A percentile compares a stretch with the other conserved stretches of the same genome.
Conservation (phyloP, 2,329 filamentous ascomycete genomes). For the Fusarium algeriense region DNA sequence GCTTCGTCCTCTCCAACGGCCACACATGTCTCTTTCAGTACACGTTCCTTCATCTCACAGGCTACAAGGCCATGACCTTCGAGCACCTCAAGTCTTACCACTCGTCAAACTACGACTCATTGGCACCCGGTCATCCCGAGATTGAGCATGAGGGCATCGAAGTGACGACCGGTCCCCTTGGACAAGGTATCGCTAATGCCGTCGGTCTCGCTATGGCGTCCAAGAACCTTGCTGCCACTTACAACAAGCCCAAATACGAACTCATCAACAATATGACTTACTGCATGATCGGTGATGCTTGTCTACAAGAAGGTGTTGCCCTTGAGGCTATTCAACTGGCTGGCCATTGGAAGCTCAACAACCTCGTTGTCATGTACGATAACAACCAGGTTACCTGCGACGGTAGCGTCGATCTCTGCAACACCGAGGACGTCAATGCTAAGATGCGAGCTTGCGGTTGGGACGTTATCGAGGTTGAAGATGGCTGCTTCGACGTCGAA, state of each 20-base stretch:
- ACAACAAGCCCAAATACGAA: conserved; percentile 63
- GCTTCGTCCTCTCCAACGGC: conserved; percentile 73
- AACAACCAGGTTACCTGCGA: conserved; percentile 73
- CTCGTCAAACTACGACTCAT: conserved; percentile 57
- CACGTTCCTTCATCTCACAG: conserved; percentile 64
- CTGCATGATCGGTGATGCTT: conserved; percentile 70
- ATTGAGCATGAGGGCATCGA: conserved; percentile 69
- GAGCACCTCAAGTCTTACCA: conserved; percentile 69
- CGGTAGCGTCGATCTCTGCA: conserved; percentile 64
- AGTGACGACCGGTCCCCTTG: conserved; percentile 70
- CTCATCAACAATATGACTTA: conserved; percentile 65
- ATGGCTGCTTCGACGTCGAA: conserved; percentile 64
- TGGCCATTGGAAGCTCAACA: conserved; percentile 67
- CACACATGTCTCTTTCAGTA: conserved; percentile 69
- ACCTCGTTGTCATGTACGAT: conserved; percentile 69
- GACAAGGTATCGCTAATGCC: conserved; percentile 71
- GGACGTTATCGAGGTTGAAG: conserved; percentile 65
- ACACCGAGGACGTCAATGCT: conserved; percentile 67
- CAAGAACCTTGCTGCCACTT: conserved; percentile 66
- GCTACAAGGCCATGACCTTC: conserved; percentile 67
- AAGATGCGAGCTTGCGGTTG: conserved; percentile 70
- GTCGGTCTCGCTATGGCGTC: conserved; percentile 69
- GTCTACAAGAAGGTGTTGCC: conserved; percentile 69
- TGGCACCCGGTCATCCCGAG: conserved; percentile 69
- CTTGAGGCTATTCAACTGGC: conserved; percentile 69